phyloP scores from a whole-genome alignment of 2,329 filamentous ascomycete genomes.

The Cytospora paraplurivora region DNA sequence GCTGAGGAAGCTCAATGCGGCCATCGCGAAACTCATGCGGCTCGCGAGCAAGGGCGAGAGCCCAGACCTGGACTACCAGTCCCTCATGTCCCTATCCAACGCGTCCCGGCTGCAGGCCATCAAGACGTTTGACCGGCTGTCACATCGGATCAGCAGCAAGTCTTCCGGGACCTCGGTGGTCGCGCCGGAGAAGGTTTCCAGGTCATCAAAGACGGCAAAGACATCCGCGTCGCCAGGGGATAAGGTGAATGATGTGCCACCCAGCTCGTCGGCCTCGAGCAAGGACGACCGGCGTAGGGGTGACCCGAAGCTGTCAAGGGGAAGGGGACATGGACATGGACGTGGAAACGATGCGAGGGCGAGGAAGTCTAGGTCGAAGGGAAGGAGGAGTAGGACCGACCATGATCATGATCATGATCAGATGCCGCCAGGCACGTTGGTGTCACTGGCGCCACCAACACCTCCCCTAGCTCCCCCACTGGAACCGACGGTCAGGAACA shows the following conservation, averaged over 20 bases:
- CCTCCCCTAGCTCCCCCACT: slow-evolving; percentile 25
- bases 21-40: slow-evolving; percentile 45
- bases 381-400: background rate
- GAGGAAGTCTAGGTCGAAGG: background rate
- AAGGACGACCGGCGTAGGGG: slow-evolving; percentile 4
- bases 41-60: slow-evolving; percentile 38
- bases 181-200: slow-evolving; percentile 13
- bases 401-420: background rate
- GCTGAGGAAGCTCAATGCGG: slow-evolving; percentile 46
- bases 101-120: slow-evolving; percentile 52
- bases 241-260: slow-evolving; percentile 4
- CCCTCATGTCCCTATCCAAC: slow-evolving; percentile 50
- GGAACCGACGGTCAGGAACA: slow-evolving; percentile 15
- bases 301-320: background rate
- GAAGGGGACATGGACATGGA: background rate
- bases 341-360: background rate
- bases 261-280: slow-evolving; percentile 10
- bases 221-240: slow-evolving; percentile 5
- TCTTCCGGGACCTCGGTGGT: slow-evolving; percentile 31
- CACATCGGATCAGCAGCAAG: slow-evolving; percentile 37
- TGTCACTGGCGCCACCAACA: slow-evolving; percentile 8
- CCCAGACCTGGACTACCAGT: slow-evolving; percentile 47
- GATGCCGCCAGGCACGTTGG: slow-evolving; percentile 4
- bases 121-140: slow-evolving; percentile 51
- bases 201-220: slow-evolving; percentile 22